These are phyloP conservation scores for Candida jianshihensis DNA, from an alignment of 805 yeast species.

Conservation along the genomic window DNA sequence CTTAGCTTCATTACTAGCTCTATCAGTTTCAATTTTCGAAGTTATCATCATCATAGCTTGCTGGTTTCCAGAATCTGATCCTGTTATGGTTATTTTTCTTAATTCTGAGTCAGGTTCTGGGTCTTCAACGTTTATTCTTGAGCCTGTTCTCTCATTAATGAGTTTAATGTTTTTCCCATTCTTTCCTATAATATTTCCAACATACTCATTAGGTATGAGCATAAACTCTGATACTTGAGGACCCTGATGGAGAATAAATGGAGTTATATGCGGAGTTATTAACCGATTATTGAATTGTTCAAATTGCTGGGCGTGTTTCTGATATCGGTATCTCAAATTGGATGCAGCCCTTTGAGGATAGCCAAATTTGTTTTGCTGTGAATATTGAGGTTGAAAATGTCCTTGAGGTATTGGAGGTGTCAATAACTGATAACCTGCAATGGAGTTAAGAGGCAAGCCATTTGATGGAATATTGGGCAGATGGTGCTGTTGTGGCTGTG, in stretches of 20 bases:
- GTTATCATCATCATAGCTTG: conserved; percentile 67
- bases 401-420: not conserved
- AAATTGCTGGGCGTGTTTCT: conserved; percentile 1
- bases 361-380: too few relatives aligned
- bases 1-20: conserved; percentile 35
- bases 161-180: conserved; percentile 79
- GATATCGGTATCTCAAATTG: not conserved
- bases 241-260: conserved; percentile 3
- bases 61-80: conserved; percentile 61
- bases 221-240: conserved; percentile 56
- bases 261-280: not conserved
- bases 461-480: too few relatives aligned
- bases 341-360: not conserved
- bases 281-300: conserved; percentile 1
- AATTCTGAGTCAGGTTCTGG: conserved; percentile 47
- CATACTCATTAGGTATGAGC: conserved; percentile 67
- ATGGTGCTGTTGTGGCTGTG: not conserved
- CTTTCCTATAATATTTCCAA: conserved; percentile 82
- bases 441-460: too few relatives aligned
- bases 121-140: conserved; percentile 64
- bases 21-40: conserved; percentile 60
- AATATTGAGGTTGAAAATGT: not conserved
- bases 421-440: too few relatives aligned
- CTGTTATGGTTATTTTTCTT: conserved; percentile 61
- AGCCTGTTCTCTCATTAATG: conserved; percentile 67